A percentile compares a stretch with the other conserved stretches of the same genome.
Evolutionary conservation across 257 asterid species (phyloP).

Genomic region (Solanum paucissectum): DNA sequence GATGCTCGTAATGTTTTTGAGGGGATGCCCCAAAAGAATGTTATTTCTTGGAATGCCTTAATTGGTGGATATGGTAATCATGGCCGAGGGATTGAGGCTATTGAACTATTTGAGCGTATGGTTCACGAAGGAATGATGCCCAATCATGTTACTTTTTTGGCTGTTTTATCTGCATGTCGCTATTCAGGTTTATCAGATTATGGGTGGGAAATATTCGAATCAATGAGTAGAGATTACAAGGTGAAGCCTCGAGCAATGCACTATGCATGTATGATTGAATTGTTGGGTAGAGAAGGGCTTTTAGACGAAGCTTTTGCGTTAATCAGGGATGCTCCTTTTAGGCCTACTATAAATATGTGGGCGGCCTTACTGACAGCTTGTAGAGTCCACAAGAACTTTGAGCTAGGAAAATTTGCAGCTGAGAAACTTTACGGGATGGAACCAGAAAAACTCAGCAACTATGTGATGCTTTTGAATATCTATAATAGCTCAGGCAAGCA

Average conservation of each 20-base stretch:
- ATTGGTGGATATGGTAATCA: conserved; percentile 72
- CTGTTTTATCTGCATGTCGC: conserved; percentile 67
- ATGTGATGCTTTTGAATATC: conserved; percentile 66
- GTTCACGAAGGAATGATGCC: conserved; percentile 50
- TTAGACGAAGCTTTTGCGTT: conserved; percentile 72
- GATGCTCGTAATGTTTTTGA: conserved; percentile 73
- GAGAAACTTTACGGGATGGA: conserved; percentile 74
- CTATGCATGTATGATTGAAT: conserved; percentile 73
- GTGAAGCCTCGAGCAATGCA: conserved; percentile 87
- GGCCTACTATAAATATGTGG: conserved; percentile 74
- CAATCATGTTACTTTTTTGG: conserved; percentile 76
- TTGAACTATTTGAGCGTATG: conserved; percentile 62
- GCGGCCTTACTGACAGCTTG: conserved; percentile 92
- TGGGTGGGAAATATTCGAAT: conserved; percentile 69
- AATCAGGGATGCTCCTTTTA: conserved; percentile 55
- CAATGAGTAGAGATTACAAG: conserved; percentile 55
- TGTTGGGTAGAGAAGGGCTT: conserved; percentile 70
- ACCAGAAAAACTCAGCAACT: conserved; percentile 75
- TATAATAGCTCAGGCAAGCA: conserved; percentile 45
- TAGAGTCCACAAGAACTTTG: conserved; percentile 61
- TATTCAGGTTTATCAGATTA: conserved; percentile 59
- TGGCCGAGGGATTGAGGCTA: conserved; percentile 69
- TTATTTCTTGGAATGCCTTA: conserved; percentile 78
- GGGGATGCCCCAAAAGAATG: conserved; percentile 55
- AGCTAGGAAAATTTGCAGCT: conserved; percentile 81